Evolutionary conservation across 176 grass and related monocot species (phyloP), one percentile per base, ranked within the genome.

Genomic region (Zoysia pacifica): DNA sequence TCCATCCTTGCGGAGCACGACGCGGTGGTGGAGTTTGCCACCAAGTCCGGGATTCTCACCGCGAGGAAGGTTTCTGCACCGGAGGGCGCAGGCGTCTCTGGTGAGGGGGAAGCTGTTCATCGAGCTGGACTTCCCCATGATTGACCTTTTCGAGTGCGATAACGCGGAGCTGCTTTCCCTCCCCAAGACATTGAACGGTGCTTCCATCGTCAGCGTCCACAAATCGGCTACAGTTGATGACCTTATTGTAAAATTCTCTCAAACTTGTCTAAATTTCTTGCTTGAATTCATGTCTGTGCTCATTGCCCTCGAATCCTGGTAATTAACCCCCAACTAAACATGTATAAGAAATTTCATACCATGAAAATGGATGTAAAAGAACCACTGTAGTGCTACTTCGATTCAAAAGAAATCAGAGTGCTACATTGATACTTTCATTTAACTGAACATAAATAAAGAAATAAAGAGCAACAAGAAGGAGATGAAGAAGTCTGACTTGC

Each of bases 111-210:
- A 86, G 36, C 89, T 90, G 18, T 91, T 78, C 48, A 82, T 97
- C 81, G 86, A 93, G 75, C 45, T 97, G 54, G 62, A 93, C 78
- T 82, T 97, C 69, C 94, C 94, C 38, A 79, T 83, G 78, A n/a
- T 89, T 58, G 81, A 83, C 18, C 63, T 86, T 18, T 72, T 81
- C 11, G 74, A 42, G 46, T 93, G 79, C 41, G 1, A 78, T 49
- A 45, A 64, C 16, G 46, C 51, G 14, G 85, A 93, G 35, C 15
- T 46, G 67, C 76, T 67, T 8, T 79, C 63, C 1, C 81, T 97
- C 61, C 79, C 87, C 13, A 62, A 81, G 3, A 97, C 91, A 51
- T 51, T 97, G 50, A 93, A 91, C 71, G 85, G 82, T 18, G 79
- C 67, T 12, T 0, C 75, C 1, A 41, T 90, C 50, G 37, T 91